Base-by-base conservation (phyloP, 257 asterid genomes). In the Marsdenia floribunda region DNA sequence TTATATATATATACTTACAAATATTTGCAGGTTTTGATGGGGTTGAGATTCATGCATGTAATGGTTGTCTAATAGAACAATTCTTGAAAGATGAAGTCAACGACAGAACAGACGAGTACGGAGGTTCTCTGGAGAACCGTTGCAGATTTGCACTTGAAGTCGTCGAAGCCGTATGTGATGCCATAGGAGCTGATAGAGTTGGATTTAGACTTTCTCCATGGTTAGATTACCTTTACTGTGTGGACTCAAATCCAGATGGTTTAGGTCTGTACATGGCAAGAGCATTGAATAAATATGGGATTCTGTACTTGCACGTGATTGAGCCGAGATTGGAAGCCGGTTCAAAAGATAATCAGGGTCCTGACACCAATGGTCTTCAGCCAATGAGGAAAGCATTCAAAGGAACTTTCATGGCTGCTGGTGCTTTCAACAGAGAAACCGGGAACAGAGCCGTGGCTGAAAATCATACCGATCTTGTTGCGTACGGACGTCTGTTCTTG, bases 141-240 rank as follows among this genome's bases (percentile, higher is more conserved):
- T 85, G 86, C 46, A 63, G 80, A 0, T 82, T 85, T 73, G 46
- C 88, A 11, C 53, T 76, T 2, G 80, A 82, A 44, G 63, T 82
- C 16, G 75, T 75, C 7, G 55, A 74, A 78, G 82, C 85, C 13
- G 64, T 85, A 26, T 44, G 68, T 1, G 54, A 44, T 8, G 86
- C 74, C 52, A 80, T 85, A 11, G 86, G 88, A 61, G 65, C 85
- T 0, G 60, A 78, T 13, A 82, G 82, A 76, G 83, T 82, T 14
- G 86, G 88, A 22, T 76, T 82, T 2, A 75, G 84, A 76, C 79
- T 82, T 10, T 77, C 86, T 2, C 88, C 86, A 4, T 84, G 60
- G 33, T 72, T 82, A 15, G 21, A 77, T 52, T 81, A 63, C 75
- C 58, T 76, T 10, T 76, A 81, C 50, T 72, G 77, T n/a, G 72